Evolutionary conservation across 306 rosid species (phyloP), one percentile per base, ranked within the genome.

Genomic region (Quercus glauca): DNA sequence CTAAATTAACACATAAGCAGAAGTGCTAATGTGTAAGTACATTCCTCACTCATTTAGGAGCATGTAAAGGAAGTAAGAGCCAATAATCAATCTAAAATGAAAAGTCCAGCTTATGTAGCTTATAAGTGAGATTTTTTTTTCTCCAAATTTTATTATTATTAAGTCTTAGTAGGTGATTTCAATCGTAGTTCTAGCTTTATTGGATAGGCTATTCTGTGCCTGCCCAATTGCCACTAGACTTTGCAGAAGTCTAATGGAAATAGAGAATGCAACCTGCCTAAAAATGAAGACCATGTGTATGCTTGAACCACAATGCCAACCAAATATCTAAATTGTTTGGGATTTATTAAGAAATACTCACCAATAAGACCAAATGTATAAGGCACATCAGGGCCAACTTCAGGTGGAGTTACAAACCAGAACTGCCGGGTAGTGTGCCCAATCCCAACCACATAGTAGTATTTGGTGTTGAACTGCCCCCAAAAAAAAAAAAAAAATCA

Each of bases 291-390:
- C 70, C 73, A 41, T 55, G 45, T 60, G 56, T 26, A 29, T 41
- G 45, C 57, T 76, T 53, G 52, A 41, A 71, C 51, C 31, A 37
- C 57, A 68, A 79, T 19, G 25, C n/a, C 28, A 55, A 71, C n/a
- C 60, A 33, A 55, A 49, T 10, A 3, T 49, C 53, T 49, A 49
- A 10, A 49, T 49, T 49, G 0, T 49, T 49, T 11, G 26, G 26
- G 67, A 23, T 35, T 85, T 56, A 53, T 75, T 45, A 69, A 49
- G 43, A 41, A 41, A 13, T 18, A 49, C 76, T 80, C 79, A 92
- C 97, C 99, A 37, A 92, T 95, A 78, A 95, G 90, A 85, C 98
- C 98, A 81, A 94, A 94, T 64, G 92, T 89, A 82, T 91, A 91
- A n/a, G 98, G 96, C 4, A 86, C 98, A 64, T 92, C 97, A 61